Base-by-base conservation (phyloP, 1,139 yeast genomes). In the Debaryomycetaceae sp. region DNA sequence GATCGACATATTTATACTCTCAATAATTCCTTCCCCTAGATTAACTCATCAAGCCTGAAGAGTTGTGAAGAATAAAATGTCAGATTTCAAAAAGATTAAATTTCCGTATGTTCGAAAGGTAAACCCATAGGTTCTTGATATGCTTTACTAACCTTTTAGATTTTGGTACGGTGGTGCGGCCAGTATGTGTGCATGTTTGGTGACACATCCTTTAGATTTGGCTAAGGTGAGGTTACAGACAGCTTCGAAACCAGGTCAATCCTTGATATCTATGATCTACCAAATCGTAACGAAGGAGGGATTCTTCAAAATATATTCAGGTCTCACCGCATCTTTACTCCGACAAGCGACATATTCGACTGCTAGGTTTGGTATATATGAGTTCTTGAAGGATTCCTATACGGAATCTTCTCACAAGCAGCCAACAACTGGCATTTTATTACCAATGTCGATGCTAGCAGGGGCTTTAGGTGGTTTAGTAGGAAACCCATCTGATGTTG, bases 291-390 rank as follows among this genome's bases (percentile, higher is more conserved):
- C 69, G 13, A 66, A 77, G 44, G 95, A 87, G 61, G 95, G 95
- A 4, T 55, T 83, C 20, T 60, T 78, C 43, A 87, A 85, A 37
- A 75, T 87, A 24, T 88, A 88, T 60, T 81, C 89, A 1, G 96
- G 96, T 1, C 72, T 89, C 42, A 80, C 87, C 42, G 96, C 96
- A 1, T 84, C 95, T 2, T 66, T 88, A 42, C 71, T 89, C 47
- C 80, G 96, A 59, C 96, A 89, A 63, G 95, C 89, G 1, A 88
- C 96, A 1, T 89, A 89, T 62, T 87, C 96, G 1, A 84, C 95
- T 2, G 83, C 89, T 1, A 72, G 96, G 58, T 88, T 89, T 59
- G 96, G 96, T 24, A 80, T 84, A 17, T 89, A 89, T 62, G 96
- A 88, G 60, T 75, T 71, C 49, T 69, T 87, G 56, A 89, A 89